Evolutionary conservation across 768 basidiomycete species (phyloP).

Genomic region (Dioszegia crocea): DNA sequence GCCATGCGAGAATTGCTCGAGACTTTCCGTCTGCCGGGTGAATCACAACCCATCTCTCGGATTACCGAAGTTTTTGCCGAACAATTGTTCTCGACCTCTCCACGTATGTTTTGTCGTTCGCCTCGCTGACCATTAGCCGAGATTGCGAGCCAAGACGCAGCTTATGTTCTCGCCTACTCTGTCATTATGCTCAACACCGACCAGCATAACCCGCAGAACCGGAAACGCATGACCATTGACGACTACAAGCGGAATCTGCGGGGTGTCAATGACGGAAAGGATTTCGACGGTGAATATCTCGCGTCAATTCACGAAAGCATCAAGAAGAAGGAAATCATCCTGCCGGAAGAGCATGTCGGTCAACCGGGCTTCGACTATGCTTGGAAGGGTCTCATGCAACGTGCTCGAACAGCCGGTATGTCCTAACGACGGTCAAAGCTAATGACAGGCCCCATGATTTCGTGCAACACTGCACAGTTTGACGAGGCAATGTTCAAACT

Average conservation of each 20-base stretch:
- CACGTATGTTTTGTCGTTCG: constrained; percentile 56
- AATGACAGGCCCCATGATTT: constrained; percentile 60
- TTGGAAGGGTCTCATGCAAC: constrained; percentile 88
- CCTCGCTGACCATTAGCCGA: constrained; percentile 58
- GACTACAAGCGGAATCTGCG: constrained; percentile 88
- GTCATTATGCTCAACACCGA: constrained; percentile 99
- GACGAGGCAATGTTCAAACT: constrained; percentile 90
- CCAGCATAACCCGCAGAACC: constrained; percentile 86
- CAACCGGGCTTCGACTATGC: constrained; percentile 97
- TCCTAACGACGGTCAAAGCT: neutral
- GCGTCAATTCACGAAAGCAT: constrained; percentile 92
- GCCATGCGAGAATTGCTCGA: constrained; percentile 94
- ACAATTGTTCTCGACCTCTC: constrained; percentile 76
- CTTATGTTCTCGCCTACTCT: constrained; percentile 88
- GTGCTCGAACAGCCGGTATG: constrained; percentile 74
- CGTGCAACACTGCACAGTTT: constrained; percentile 73
- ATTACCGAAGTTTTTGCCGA: constrained; percentile 95
- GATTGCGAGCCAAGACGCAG: constrained; percentile 84
- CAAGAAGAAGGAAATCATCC: constrained; percentile 85
- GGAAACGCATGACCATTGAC: constrained; percentile 96
- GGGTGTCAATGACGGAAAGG: constrained; percentile 78
- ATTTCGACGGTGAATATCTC: constrained; percentile 82
- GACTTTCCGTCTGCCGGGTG: constrained; percentile 88
- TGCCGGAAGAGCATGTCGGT: constrained; percentile 96
- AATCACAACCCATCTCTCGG: constrained; percentile 84